These are phyloP conservation scores for Arabidopsis thaliana DNA, from an alignment of 345 rosid genomes.

Conservation along the genomic window TAIR10.1 NC_003076.8:12465001-12465500, in stretches of 20 bases:
- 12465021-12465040: constrained; percentile 14
- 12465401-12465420: constrained; percentile 93
- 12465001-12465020: neutral
- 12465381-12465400: constrained; percentile 77
- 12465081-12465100: neutral
- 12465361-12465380: constrained; percentile 91
- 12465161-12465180: constrained; percentile 58
- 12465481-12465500: constrained; percentile 87
- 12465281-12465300: constrained; percentile 67
- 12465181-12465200: constrained; percentile 58
- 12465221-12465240: constrained; percentile 52
- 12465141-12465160: constrained; percentile 46
- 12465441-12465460: constrained; percentile 33
- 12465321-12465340: constrained; percentile 83
- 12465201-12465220: constrained; percentile 48
- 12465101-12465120: neutral
- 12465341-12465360: constrained; percentile 80
- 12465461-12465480: constrained; percentile 52
- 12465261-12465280: constrained; percentile 51
- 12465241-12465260: constrained; percentile 40
- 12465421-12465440: constrained; percentile 62
- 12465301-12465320: constrained; percentile 92
- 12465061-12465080: constrained; percentile 22
- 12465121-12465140: neutral
- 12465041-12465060: neutral